Evolutionary conservation across 2,329 filamentous ascomycete species (phyloP).

Genomic region (Apiospora rasikravindrae): DNA sequence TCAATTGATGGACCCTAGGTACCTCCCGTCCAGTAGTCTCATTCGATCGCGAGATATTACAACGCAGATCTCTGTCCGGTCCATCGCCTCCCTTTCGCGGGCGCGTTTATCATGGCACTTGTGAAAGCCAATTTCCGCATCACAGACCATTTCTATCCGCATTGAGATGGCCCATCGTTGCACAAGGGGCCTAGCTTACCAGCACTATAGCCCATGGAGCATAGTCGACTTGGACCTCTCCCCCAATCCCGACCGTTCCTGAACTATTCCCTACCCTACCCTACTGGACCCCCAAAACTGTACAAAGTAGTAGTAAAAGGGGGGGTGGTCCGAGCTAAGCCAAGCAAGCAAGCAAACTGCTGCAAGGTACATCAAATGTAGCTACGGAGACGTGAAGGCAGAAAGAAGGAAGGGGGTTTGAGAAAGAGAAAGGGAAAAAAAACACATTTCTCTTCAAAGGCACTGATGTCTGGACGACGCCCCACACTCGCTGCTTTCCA

Average conservation of each 20-base stretch:
- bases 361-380: background rate
- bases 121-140: background rate
- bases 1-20: background rate
- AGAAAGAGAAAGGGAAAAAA: background rate
- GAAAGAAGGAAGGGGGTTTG: background rate
- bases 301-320: background rate
- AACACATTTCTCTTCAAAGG: background rate
- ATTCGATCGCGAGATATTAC: background rate
- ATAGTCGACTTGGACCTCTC: background rate
- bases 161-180: background rate
- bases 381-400: background rate
- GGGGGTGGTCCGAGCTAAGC: background rate
- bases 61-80: background rate
- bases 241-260: slow-evolving; percentile 6
- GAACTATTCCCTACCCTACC: background rate
- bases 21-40: background rate
- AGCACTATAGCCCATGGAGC: background rate
- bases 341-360: slow-evolving; percentile 2
- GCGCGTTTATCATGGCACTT: background rate
- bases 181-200: background rate
- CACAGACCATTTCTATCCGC: slow-evolving; percentile 3
- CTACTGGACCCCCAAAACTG: background rate
- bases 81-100: background rate
- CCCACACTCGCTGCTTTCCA: background rate
- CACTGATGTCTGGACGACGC: background rate